Percentiles rank a stretch among this genome's conserved stretches.
Conservation (phyloP, 78 protist genomes). For the Chrysochromulina parva region DNA sequence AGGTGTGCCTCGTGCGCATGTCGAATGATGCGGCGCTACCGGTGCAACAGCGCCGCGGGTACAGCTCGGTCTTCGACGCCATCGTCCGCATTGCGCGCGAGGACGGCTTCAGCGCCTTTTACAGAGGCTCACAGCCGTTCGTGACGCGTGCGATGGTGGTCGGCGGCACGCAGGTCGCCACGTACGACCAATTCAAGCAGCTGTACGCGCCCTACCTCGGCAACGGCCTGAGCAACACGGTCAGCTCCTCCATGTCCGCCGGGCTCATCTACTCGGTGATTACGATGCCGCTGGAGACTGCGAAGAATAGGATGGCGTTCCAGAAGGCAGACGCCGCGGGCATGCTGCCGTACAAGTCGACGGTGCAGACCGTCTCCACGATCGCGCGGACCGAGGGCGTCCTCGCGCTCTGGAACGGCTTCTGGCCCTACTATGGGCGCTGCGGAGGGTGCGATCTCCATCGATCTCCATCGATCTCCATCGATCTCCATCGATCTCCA, state of each 20-base stretch:
- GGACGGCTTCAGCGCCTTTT: constrained; percentile 39
- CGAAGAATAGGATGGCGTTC: constrained; percentile 25
- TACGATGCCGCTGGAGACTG: constrained; percentile 43
- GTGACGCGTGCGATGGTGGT: constrained; percentile 25
- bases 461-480: too few species aligned
- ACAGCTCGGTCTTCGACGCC: constrained; percentile 40
- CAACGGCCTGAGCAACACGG: too few species aligned
- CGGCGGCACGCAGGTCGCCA: constrained; percentile 39
- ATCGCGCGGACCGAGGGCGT: not conserved
- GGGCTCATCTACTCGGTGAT: constrained; percentile 41
- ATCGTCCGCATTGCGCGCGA: not conserved
- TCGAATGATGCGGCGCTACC: constrained; percentile 39
- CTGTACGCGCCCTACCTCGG: not conserved
- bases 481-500: too few species aligned
- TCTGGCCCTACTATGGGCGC: constrained; percentile 44
- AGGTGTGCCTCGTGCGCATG: constrained; percentile 54
- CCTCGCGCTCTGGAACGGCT: constrained; percentile 37
- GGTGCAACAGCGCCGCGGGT: constrained; percentile 7
- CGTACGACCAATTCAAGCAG: constrained; percentile 43
- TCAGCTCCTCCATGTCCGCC: not conserved
- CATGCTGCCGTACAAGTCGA: not conserved
- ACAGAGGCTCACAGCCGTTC: constrained; percentile 46
- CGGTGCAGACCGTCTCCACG: constrained; percentile 5
- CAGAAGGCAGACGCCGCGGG: not conserved
- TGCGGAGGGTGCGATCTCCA: not conserved